Evolutionary conservation across 176 grass and related monocot genomes (phyloP), one percentile per base, ranked within the genome.

Genomic region (Poa pratensis): DNA sequence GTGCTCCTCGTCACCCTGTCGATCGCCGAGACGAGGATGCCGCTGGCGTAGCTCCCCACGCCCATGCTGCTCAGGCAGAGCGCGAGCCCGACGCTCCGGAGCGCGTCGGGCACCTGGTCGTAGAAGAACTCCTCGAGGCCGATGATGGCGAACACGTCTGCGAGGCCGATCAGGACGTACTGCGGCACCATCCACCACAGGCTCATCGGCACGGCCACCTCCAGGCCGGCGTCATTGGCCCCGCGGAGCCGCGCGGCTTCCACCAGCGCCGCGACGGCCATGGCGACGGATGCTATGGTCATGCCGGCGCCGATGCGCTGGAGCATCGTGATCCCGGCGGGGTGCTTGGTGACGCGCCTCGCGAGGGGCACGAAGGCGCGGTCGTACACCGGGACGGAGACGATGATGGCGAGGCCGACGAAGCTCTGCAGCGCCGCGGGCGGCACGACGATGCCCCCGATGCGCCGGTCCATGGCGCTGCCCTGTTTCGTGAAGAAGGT

Each of bases 401-500:
- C 59, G 22, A 89, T 65, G 40, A 80, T 58, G 42, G 80, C 3
- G 45, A 87, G 3, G 18, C 76, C 27, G 34, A 28, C 53, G 86
- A 90, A 88, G 60, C 57, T 52, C 55, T 84, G 86, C 20, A 95
- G 76, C 45, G 93, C 82, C 1, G 93, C 86, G 0, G 90, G 75
- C 23, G 88, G 88, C 45, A 90, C 82, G 71, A 80, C 35, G 26
- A 88, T 12, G 34, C 22, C 73, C 0, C 79, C 45, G 68, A 92
- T 68, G 8, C 67, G 77, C 54, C 85, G 85, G 77, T 92, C 88
- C 77, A 92, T 57, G 9, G 83, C 90, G 53, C 75, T 84, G 3
- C 74, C 75, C 76, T 95, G 92, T 61, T 94, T 94, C 4, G 81
- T 92, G 79, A 95, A 95, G 16, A 90, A 60, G 1, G 92, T 92